Evolutionary conservation across 164 flowering plant species (phyloP), one percentile per base, ranked within the genome.

Genomic region (Sextonia rubra): DNA sequence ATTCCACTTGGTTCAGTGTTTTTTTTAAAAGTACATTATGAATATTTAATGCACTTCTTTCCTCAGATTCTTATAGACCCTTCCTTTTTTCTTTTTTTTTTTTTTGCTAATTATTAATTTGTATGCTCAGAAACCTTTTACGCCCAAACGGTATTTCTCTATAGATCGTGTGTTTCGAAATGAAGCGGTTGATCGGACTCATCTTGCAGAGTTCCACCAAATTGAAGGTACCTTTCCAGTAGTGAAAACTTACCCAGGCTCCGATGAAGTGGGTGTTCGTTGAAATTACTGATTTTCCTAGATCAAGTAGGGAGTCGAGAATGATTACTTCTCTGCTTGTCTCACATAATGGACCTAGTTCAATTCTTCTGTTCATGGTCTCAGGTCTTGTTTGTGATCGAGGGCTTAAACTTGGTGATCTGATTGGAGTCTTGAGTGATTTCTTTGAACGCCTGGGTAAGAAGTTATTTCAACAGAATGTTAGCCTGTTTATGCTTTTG

Each of bases 121-220:
- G 23, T 64, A 23, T 73, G 11, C 52, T 17, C 85, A 95, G 96
- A 83, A 86, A 86, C 87, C 91, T 64, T 93, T 93, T 79, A 80
- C 74, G 22, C 97, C 98, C 4, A 85, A 83, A 74, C 88, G 83
- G 47, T 93, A 90, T 76, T 96, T 86, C 75, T 93, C 97, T 6
- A 93, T 96, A 20, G 98, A 93, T 71, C 97, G 97, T n/a, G 98
- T 96, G 55, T 96, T 93, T 85, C 84, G 99, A 83, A 96, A 96
- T 85, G 99, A 96, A 87, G 97, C 99, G 17, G 99, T 96, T 0
- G 99, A 96, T 77, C 85, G 97, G 70, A 96, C 99, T 11, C 99
- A 96, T 87, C 95, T 93, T 69, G 99, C 99, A 11, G 99, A 96
- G 81, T 93, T 96, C 76, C 97, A 96, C 76, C 99, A 96, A 84